phyloP scores from a whole-genome alignment of 495 filamentous ascomycete species.

The Penicillium soppii region DNA sequence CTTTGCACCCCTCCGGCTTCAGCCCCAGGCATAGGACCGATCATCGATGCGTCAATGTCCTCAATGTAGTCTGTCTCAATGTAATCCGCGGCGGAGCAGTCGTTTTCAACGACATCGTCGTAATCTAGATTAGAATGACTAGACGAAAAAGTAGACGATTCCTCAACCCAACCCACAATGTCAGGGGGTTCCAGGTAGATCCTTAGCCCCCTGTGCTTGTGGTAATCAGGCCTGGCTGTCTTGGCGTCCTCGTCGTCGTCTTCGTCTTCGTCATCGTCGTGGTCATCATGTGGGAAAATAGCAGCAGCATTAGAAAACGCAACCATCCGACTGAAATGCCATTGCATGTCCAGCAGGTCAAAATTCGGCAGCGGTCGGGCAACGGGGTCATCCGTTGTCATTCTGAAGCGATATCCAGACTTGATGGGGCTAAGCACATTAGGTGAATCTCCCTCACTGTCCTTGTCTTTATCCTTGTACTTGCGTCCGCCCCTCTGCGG shows the following conservation, averaged over 20 bases:
- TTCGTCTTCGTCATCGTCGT: conserved; percentile 22
- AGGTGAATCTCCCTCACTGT: neutral
- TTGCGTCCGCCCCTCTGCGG: too few relatives aligned
- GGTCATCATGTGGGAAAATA: too few relatives aligned
- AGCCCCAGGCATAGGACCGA: neutral
- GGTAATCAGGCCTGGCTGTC: neutral
- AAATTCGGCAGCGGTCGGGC: conserved; percentile 11
- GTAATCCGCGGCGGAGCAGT: too few relatives aligned
- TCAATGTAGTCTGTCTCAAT: neutral
- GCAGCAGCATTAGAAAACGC: conserved; percentile 9
- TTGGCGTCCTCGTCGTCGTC: conserved; percentile 8
- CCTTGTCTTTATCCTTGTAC: too few relatives aligned
- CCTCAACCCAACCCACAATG: neutral
- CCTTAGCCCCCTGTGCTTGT: too few relatives aligned
- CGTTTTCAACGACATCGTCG: too few relatives aligned
- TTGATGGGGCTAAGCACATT: neutral
- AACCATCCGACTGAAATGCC: conserved; percentile 12
- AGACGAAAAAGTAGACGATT: neutral
- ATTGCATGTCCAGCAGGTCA: conserved; percentile 14
- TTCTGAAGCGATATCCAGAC: conserved; percentile 9
- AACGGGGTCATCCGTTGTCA: conserved; percentile 9
- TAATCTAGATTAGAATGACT: too few relatives aligned
- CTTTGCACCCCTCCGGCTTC: neutral
- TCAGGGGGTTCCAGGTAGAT: neutral
- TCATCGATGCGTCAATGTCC: neutral